Base-by-base conservation (phyloP, 2,329 filamentous ascomycete genomes). In the Leptographium wingfieldii region DNA sequence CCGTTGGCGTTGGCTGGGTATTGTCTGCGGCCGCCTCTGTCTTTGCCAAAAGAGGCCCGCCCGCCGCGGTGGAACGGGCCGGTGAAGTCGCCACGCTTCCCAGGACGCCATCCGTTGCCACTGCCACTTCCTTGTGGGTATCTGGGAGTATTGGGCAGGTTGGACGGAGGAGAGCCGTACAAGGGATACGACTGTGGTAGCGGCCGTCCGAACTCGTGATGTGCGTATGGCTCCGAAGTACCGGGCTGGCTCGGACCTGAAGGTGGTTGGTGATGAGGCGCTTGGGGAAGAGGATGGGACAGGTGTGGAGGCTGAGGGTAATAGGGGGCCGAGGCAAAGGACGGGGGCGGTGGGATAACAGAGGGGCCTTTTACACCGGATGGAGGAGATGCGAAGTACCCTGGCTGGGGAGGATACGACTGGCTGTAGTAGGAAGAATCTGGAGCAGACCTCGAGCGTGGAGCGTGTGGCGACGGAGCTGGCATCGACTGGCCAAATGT, bases 331-430 rank as follows among this genome's bases (percentile, higher is more conserved):
- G 62, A 51, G 11, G 40, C 48, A 40, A 64, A 64, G 3, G 63
- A 63, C 1, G 64, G 56, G 10, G 65, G 66, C 25, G 63, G 59
- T 35, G 33, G 43, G n/a, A 56, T 58, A 10, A 49, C 52, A 3
- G 62, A 60, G 1, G 66, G 64, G 4, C 67, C 68, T 43, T 67
- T 68, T 12, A 62, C 55, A 27, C 58, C 59, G 0, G 65, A 60
- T 14, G 67, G 65, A 10, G 63, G 66, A n/a, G n/a, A 29, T 3
- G 61, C 56, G 35, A 59, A 63, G 55, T 60, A 62, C 1, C 57
- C 14, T n/a, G 43, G 43, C 19, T 46, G 63, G 1, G 59, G 56
- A 16, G 57, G 56, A 29, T 62, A 62, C 12, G 63, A 60, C 49
- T 59, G 63, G 56, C 60, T 59, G 52, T 63, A 63, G 51, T 63